These are phyloP conservation scores for Breynia disticha DNA, from an alignment of 441 rosid species.

Conservation along the genomic window DNA sequence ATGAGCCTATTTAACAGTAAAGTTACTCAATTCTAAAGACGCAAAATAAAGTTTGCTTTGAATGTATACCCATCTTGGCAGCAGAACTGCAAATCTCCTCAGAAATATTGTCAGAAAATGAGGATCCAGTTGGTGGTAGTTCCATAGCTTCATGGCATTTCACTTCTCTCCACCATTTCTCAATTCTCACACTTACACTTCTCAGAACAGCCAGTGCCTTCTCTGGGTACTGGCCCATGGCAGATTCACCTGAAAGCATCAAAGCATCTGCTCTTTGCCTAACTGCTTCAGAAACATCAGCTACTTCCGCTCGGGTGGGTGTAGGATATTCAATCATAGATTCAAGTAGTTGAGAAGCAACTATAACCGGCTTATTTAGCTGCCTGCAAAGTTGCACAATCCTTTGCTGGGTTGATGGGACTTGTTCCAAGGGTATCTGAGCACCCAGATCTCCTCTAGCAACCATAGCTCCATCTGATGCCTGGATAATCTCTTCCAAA, in stretches of 20 bases:
- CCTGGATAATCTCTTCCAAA: slow-evolving; percentile 82
- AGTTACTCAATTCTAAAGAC: too few species aligned
- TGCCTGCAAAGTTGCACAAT: slow-evolving; percentile 80
- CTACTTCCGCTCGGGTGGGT: slow-evolving; percentile 98
- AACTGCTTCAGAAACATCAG: slow-evolving; percentile 98
- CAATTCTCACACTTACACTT: slow-evolving; percentile 84
- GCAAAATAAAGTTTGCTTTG: too few species aligned
- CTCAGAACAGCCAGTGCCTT: slow-evolving; percentile 85
- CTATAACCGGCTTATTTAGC: slow-evolving; percentile 88
- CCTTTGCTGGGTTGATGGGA: slow-evolving; percentile 85
- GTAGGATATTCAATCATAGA: slow-evolving; percentile 99
- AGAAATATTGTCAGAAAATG: slow-evolving; percentile 62
- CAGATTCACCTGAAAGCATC: slow-evolving; percentile 99
- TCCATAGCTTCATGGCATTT: slow-evolving; percentile 66
- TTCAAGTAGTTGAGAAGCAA: slow-evolving; percentile 90
- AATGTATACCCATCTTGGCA: slow-evolving; percentile 82
- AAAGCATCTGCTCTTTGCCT: slow-evolving; percentile 93
- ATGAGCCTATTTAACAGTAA: neutral
- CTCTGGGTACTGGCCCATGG: slow-evolving; percentile 97
- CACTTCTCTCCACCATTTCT: slow-evolving; percentile 98
- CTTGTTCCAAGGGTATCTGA: slow-evolving; percentile 98
- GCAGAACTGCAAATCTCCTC: slow-evolving; percentile 96
- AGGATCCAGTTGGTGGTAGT: slow-evolving; percentile 56
- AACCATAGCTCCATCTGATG: slow-evolving; percentile 99
- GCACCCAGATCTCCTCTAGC: slow-evolving; percentile 99